These are phyloP conservation scores for Lodderomyces theae DNA, from an alignment of 1,139 yeast species.

Conservation along the genomic window DNA sequence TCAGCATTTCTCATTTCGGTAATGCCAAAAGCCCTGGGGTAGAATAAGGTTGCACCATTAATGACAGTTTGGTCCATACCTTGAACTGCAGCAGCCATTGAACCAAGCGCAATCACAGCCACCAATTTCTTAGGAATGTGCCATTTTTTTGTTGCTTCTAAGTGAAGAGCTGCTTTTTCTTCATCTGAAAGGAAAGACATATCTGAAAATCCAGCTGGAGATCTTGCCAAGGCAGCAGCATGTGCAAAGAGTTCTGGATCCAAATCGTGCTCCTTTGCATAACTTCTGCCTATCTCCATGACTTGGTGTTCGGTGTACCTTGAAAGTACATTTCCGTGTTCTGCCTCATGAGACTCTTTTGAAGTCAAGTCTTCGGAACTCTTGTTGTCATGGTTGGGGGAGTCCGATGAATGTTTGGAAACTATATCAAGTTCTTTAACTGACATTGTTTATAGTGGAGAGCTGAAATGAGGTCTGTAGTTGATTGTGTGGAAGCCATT, in stretches of 20 bases:
- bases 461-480: no score
- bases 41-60: conserved; percentile 78
- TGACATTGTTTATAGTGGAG: background rate
- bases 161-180: conserved; percentile 57
- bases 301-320: conserved; percentile 66
- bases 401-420: background rate
- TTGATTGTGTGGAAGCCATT: no score
- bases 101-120: conserved; percentile 67
- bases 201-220: conserved; percentile 56
- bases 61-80: conserved; percentile 92
- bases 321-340: conserved; percentile 54
- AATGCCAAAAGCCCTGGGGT: conserved; percentile 56
- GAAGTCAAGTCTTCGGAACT: conserved; percentile 1
- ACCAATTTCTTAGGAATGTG: conserved; percentile 58
- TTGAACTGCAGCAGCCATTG: conserved; percentile 88
- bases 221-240: conserved; percentile 76
- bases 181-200: conserved; percentile 57
- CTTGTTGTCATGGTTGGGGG: conserved; percentile 1
- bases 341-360: conserved; percentile 17
- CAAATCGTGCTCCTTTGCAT: conserved; percentile 59
- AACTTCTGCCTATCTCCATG: conserved; percentile 67
- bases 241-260: conserved; percentile 65
- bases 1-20: conserved; percentile 41
- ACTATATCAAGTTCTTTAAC: background rate
- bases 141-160: conserved; percentile 64